phyloP scores from a whole-genome alignment of 2,329 filamentous ascomycete species.

The Cladorrhinum sp. region DNA sequence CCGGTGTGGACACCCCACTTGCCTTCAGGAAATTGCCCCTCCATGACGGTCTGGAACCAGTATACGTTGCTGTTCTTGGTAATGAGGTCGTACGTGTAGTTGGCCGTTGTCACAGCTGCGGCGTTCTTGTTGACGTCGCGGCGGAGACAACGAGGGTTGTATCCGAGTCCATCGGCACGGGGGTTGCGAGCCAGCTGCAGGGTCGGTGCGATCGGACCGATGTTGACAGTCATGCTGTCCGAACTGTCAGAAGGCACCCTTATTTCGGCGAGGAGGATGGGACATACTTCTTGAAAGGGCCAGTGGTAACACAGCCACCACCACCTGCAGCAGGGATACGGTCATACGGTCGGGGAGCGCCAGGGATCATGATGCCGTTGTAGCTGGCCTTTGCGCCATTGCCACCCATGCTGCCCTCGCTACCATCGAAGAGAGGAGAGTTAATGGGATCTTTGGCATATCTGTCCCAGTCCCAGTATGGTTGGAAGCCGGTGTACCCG shows the following conservation, averaged over 20 bases:
- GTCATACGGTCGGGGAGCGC: slow-evolving; percentile 23
- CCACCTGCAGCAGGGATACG: slow-evolving; percentile 30
- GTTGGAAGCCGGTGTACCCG: slow-evolving; percentile 28
- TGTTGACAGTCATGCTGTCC: slow-evolving; percentile 31
- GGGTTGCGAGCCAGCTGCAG: slow-evolving; percentile 18
- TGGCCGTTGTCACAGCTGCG: slow-evolving; percentile 20
- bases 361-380: slow-evolving; percentile 27
- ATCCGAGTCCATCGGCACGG: slow-evolving; percentile 20
- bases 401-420: slow-evolving; percentile 41
- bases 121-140: slow-evolving; percentile 26
- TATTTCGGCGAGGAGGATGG: neutral
- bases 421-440: slow-evolving; percentile 49
- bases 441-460: slow-evolving; percentile 40
- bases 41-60: slow-evolving; percentile 27
- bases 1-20: slow-evolving; percentile 27
- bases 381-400: slow-evolving; percentile 37
- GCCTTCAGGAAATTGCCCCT: slow-evolving; percentile 28
- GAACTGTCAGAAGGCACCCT: neutral
- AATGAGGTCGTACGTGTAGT: slow-evolving; percentile 23
- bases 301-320: slow-evolving; percentile 33
- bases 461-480: slow-evolving; percentile 45
- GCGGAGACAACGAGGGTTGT: slow-evolving; percentile 26
- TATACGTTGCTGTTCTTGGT: slow-evolving; percentile 26
- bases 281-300: slow-evolving; percentile 30
- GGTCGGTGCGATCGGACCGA: slow-evolving; percentile 30